Base-by-base conservation (phyloP, 2,329 filamentous ascomycete species). In the Diaporthe ilicicola region DNA sequence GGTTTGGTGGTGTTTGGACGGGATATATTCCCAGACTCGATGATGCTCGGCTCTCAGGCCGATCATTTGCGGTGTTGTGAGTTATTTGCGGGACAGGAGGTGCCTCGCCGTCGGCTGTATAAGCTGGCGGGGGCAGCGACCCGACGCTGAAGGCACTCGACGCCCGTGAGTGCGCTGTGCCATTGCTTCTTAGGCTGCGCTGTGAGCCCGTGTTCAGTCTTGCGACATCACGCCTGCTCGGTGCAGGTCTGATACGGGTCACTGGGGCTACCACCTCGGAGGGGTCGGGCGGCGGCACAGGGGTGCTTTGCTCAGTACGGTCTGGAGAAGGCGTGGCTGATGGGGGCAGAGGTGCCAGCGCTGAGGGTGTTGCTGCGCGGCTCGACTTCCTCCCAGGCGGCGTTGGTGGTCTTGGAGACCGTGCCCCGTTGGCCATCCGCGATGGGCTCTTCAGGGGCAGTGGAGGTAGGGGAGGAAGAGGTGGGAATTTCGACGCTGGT, bases 381-480 rank as follows among this genome's bases (percentile, higher is more conserved):
- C 59, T 9, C 22, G 27, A 27, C 34, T 48, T 62, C 42, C 42
- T 62, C 12, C 59, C 59, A 5, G 69, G 50, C 8, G 70, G 55
- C 1, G 50, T 42, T 68, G 59, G 59, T 34, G 59, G 59, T 3
- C 59, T 48, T 5, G 70, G 39, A 24, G 51, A 69, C 9, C 7
- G 19, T 29, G 24, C 10, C 39, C 29, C 56, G 15, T 44, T 56
- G 9, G 24, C 24, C 7, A 29, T n/a, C 17, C 44, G 29, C 6
- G 44, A 46, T 22, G 56, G 62, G 6, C 56, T 59, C 12, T 39
- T 44, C 19, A 27, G 17, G 19, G 46, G 34, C 12, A 70, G 32
- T 13, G 32, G 54, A 0, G 77, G 76, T 1, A 78, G 73, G 2
- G 77, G 76, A 55, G 78, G 78, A 29, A 81, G 74, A 1, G 78